Percentiles rank a stretch among this genome's conserved stretches.
Conservation (phyloP, 768 basidiomycete genomes). For the Psilocybe azurescens region DNA sequence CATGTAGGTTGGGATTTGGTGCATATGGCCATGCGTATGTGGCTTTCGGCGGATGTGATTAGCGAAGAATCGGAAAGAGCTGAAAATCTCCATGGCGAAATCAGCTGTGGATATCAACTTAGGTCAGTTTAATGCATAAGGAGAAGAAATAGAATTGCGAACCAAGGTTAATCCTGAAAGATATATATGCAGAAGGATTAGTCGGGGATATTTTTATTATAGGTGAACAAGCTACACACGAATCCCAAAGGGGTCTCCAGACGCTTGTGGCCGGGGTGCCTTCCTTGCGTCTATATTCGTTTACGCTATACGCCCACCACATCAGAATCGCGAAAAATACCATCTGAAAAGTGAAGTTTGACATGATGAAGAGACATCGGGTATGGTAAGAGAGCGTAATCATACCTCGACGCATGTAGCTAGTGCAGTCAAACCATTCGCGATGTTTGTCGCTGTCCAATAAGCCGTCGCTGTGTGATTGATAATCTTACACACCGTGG, state of each 20-base stretch:
- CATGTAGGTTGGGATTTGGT: conserved; percentile 9
- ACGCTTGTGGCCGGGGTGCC: conserved; percentile 54
- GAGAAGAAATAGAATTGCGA: conserved; percentile 1
- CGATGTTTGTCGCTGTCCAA: conserved; percentile 85
- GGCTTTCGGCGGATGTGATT: conserved; percentile 40
- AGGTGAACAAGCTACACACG: conserved; percentile 35
- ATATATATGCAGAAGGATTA: conserved; percentile 21
- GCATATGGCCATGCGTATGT: conserved; percentile 25
- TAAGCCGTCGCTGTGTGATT: conserved; percentile 62
- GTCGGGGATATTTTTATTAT: not conserved
- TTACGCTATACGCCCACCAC: conserved; percentile 82
- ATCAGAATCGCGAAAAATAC: conserved; percentile 78
- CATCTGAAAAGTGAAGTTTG: conserved; percentile 58
- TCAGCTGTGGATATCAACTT: conserved; percentile 15
- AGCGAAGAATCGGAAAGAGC: conserved; percentile 68
- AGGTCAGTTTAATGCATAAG: not conserved
- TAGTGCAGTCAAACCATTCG: conserved; percentile 79
- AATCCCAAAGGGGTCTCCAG: conserved; percentile 77
- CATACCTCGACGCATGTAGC: conserved; percentile 83
- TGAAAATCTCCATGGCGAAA: conserved; percentile 55
- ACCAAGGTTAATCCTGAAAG: conserved; percentile 34
- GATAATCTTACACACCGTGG: not conserved
- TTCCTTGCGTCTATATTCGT: conserved; percentile 61
- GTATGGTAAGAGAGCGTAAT: not conserved
- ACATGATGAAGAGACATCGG: conserved; percentile 8